Percentiles rank a stretch among this genome's conserved stretches.
Conservation (phyloP, 73 alveolate genomes). For the Paramecium sexaurelia region DNA sequence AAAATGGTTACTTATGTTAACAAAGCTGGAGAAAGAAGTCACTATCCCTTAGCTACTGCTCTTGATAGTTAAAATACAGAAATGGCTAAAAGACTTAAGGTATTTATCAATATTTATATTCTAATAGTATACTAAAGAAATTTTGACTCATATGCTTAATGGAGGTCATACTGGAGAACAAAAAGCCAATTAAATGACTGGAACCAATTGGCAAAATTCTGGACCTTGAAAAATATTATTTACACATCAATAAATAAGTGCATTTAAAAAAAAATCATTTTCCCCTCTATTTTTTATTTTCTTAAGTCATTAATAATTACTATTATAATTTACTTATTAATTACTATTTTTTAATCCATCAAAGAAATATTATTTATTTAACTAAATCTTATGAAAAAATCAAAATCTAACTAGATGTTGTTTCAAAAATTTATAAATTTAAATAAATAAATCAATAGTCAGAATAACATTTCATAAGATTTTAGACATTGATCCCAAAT, state of each 20-base stretch:
- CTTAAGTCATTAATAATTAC: too few relatives aligned
- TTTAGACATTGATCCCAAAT: background rate
- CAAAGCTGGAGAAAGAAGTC: constrained; percentile 91
- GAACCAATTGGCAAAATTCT: constrained; percentile 37
- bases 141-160: constrained; percentile 88
- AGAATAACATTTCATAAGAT: background rate
- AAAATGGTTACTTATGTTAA: constrained; percentile 95
- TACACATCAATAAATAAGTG: background rate
- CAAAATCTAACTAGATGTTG: too few relatives aligned
- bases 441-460: background rate
- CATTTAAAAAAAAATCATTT: background rate
- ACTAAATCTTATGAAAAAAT: too few relatives aligned
- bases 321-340: too few relatives aligned
- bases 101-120: background rate
- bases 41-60: constrained; percentile 91
- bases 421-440: too few relatives aligned
- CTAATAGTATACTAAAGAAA: constrained; percentile 89
- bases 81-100: constrained; percentile 81
- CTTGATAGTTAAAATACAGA: constrained; percentile 93
- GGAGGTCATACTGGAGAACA: constrained; percentile 26
- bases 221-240: background rate
- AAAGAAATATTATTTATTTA: too few relatives aligned
- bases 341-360: too few relatives aligned
- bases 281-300: background rate
- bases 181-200: constrained; percentile 25